Conservation (phyloP, 257 asterid genomes). For the Thymus quinquecostatus region DNA sequence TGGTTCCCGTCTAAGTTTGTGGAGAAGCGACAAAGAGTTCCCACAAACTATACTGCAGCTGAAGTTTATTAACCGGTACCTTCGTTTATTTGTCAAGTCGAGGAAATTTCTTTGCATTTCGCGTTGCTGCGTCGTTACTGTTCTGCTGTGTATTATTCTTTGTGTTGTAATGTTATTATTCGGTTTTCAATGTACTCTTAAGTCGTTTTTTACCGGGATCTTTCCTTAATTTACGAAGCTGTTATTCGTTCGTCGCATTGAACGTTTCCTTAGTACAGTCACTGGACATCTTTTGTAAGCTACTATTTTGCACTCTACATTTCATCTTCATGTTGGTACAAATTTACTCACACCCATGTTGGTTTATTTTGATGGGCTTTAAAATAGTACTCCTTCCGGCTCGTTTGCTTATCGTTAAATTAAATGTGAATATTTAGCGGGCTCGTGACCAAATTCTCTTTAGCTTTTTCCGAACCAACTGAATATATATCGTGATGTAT, state of each 20-base stretch:
- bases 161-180: conserved; percentile 13
- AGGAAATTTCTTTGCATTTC: not conserved
- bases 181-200: not conserved
- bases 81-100: not conserved
- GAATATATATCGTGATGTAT: no score
- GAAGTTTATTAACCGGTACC: conserved; percentile 53
- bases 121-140: not conserved
- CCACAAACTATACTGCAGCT: conserved; percentile 59
- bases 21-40: conserved; percentile 82
- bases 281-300: no score
- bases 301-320: not conserved
- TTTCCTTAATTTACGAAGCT: not conserved
- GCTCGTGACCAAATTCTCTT: no score
- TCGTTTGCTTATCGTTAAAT: no score
- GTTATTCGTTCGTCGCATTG: not conserved
- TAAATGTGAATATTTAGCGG: no score
- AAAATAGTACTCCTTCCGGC: no score
- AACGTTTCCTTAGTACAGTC: no score
- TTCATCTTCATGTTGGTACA: not conserved
- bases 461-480: no score
- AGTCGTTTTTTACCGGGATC: not conserved
- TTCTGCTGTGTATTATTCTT: conserved; percentile 18
- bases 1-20: conserved; percentile 90
- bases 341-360: not conserved
- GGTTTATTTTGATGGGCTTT: no score